Evolutionary conservation across 768 basidiomycete species (phyloP).

Genomic region (Podaxis pistillaris): DNA sequence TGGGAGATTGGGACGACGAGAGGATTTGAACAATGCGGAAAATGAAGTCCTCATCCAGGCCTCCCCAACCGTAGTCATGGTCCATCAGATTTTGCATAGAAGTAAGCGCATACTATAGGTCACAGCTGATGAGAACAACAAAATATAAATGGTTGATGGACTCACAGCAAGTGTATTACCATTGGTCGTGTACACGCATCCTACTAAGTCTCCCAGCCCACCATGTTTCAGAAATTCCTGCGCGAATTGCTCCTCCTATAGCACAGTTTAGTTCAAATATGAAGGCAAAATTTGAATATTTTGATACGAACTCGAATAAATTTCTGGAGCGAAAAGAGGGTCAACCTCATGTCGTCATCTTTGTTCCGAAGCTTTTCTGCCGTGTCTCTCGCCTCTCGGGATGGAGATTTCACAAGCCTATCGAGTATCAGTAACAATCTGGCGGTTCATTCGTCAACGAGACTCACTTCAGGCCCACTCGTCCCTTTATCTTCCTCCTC

Average conservation of each 20-base stretch:
- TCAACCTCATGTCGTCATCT: slow-evolving; percentile 63
- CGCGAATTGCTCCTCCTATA: slow-evolving; percentile 81
- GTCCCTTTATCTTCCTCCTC: slow-evolving; percentile 75
- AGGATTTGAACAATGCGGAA: slow-evolving; percentile 75
- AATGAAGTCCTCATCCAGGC: slow-evolving; percentile 72
- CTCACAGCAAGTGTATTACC: slow-evolving; percentile 85
- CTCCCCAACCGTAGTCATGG: slow-evolving; percentile 77
- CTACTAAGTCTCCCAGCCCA: slow-evolving; percentile 70
- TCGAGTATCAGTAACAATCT: slow-evolving; percentile 7
- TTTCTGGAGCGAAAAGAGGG: slow-evolving; percentile 77
- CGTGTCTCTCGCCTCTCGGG: slow-evolving; percentile 76
- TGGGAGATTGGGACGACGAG: slow-evolving; percentile 68
- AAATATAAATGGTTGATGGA: slow-evolving; percentile 23
- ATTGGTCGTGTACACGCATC: slow-evolving; percentile 60
- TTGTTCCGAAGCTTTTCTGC: slow-evolving; percentile 62
- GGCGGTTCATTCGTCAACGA: background rate
- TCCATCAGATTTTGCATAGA: slow-evolving; percentile 91
- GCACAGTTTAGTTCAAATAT: slow-evolving; percentile 4
- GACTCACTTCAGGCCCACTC: slow-evolving; percentile 73
- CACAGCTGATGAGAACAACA: slow-evolving; percentile 7
- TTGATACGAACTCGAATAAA: slow-evolving; percentile 59
- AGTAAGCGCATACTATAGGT: slow-evolving; percentile 71
- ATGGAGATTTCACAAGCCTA: slow-evolving; percentile 79
- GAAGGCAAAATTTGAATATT: background rate
- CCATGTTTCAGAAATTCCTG: slow-evolving; percentile 72